A percentile compares a stretch with the other conserved stretches of the same genome.
Evolutionary conservation across 495 filamentous ascomycete species (phyloP).

Genomic region (Xylaria acuta): DNA sequence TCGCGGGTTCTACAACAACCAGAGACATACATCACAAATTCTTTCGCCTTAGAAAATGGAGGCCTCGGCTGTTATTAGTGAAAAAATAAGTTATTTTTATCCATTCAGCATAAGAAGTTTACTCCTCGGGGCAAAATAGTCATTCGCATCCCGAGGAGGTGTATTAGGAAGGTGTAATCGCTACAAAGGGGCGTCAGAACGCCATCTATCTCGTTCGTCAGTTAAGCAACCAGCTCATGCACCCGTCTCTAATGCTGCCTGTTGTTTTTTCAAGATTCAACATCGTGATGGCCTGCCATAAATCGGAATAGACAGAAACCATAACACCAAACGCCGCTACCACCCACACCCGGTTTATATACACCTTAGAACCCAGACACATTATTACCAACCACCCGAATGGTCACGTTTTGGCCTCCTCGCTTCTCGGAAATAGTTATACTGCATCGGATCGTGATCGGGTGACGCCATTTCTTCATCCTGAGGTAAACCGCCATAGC

Average conservation of each 20-base stretch:
- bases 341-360: slow-evolving; percentile 20
- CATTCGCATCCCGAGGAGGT: background rate
- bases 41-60: background rate
- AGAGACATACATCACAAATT: background rate
- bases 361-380: background rate
- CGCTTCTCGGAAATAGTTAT: slow-evolving; percentile 47
- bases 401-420: slow-evolving; percentile 29
- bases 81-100: background rate
- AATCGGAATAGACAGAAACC: slow-evolving; percentile 18
- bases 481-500: slow-evolving; percentile 61
- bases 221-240: slow-evolving; percentile 19
- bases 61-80: background rate
- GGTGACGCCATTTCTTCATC: slow-evolving; percentile 35
- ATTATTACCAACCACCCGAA: slow-evolving; percentile 22
- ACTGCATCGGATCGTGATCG: slow-evolving; percentile 45
- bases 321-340: slow-evolving; percentile 20
- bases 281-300: slow-evolving; percentile 24
- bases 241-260: slow-evolving; percentile 19
- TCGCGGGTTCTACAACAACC: background rate
- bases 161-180: slow-evolving; percentile 22
- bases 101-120: slow-evolving; percentile 11
- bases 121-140: slow-evolving; percentile 7
- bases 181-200: slow-evolving; percentile 10
- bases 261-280: slow-evolving; percentile 9
- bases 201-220: slow-evolving; percentile 24